phyloP scores from a whole-genome alignment of 495 filamentous ascomycete species.

The Podospora didyma region DNA sequence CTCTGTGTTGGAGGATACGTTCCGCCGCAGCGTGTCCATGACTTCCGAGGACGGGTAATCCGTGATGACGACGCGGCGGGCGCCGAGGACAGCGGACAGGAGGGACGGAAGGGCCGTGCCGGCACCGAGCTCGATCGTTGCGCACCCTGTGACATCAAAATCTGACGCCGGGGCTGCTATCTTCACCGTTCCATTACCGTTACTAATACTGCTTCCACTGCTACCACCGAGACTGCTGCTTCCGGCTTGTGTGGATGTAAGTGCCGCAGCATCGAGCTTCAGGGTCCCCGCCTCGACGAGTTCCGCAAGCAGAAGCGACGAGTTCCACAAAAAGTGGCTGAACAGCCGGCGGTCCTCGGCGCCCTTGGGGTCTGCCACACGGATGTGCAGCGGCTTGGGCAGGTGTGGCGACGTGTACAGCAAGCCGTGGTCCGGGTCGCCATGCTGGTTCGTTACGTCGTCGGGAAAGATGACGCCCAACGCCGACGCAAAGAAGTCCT shows the following conservation, averaged over 20 bases:
- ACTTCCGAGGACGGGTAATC: slow-evolving; percentile 74
- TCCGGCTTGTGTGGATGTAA: not conserved
- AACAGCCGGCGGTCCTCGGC: slow-evolving; percentile 63
- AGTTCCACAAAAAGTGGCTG: slow-evolving; percentile 84
- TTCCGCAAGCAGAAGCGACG: slow-evolving; percentile 68
- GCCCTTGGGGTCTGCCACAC: slow-evolving; percentile 50
- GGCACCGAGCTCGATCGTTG: slow-evolving; percentile 51
- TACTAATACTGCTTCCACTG: not conserved
- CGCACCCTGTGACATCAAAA: slow-evolving; percentile 35
- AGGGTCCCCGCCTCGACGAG: slow-evolving; percentile 52
- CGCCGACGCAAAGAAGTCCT: slow-evolving; percentile 63
- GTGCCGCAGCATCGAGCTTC: slow-evolving; percentile 9
- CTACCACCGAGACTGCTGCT: not conserved
- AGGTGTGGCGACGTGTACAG: slow-evolving; percentile 62
- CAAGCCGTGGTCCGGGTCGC: slow-evolving; percentile 62
- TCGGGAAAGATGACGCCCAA: slow-evolving; percentile 74
- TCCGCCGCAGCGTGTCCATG: slow-evolving; percentile 55
- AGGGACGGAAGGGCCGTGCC: slow-evolving; percentile 75
- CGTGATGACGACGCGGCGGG: slow-evolving; percentile 59
- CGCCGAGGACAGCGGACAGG: slow-evolving; percentile 59
- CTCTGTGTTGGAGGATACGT: slow-evolving; percentile 42
- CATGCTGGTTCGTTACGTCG: slow-evolving; percentile 68
- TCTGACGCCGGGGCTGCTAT: not conserved
- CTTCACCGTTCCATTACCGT: slow-evolving; percentile 1
- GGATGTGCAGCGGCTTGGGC: slow-evolving; percentile 38